Base-by-base conservation (phyloP, 2,329 filamentous ascomycete genomes). In the Teratosphaeriaceae sp. region DNA sequence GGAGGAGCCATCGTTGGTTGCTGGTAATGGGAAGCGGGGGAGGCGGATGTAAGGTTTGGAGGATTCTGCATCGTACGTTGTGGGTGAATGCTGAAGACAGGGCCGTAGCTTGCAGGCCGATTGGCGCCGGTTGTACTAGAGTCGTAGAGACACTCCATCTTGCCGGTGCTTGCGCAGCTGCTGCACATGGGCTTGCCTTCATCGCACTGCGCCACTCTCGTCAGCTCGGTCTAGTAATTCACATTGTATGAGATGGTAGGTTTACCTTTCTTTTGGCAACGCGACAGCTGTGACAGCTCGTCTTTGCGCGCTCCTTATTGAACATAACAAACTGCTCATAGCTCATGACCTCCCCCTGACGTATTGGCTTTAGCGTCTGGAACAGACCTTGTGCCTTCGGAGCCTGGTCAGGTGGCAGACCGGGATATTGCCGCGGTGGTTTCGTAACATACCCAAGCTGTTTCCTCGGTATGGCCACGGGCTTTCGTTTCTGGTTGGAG, bases 361-460 rank as follows among this genome's bases (percentile, higher is more conserved):
- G 23, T 7, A 47, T 38, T 12, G 47, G 43, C 29, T 58, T 58
- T 44, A 57, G 50, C 2, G 54, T 55, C 6, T 47, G 50, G 45
- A 54, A 58, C 4, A 58, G 41, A 8, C 49, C 52, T 30, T 52
- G 52, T 15, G 40, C 37, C 20, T 46, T 24, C 38, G 29, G 38
- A n/a, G 20, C 9, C 15, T 18, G 15, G 8, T 33, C 24, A 11
- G 27, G 27, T 18, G 35, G 38, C 12, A 35, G 30, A 16, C 38
- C 36, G 30, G 30, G 44, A 22, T 40, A 16, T 27, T 27, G 27
- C 24, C 33, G 40, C 20, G 29, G 26, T 22, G 40, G 5, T 15
- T 39, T 39, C 12, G 11, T 27, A 4, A 8, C 8, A 16, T 27
- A 20, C 11, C 19, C 23, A 29, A n/a, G 23, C 16, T 29, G 23